phyloP scores from a whole-genome alignment of 345 rosid species.

The Eucalyptus virginea region DNA sequence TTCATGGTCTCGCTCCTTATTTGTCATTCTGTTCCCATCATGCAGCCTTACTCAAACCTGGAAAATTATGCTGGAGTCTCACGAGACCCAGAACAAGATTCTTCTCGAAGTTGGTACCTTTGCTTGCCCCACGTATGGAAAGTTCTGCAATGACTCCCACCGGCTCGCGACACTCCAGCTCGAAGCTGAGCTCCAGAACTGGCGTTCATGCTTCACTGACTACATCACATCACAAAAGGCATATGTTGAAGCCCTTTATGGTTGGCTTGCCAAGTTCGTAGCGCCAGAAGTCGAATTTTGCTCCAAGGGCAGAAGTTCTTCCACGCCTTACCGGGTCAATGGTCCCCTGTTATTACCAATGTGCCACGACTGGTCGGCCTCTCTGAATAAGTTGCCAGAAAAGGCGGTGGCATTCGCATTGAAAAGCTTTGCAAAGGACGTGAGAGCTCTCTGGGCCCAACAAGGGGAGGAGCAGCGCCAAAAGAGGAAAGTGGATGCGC shows the following conservation, averaged over 20 bases:
- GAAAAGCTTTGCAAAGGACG: slow-evolving; percentile 53
- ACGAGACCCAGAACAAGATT: slow-evolving; percentile 64
- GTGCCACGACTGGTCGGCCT: slow-evolving; percentile 40
- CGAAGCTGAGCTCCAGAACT: slow-evolving; percentile 57
- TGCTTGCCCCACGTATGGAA: slow-evolving; percentile 33
- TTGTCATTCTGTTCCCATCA: neutral
- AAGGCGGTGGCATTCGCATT: slow-evolving; percentile 28
- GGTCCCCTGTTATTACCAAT: slow-evolving; percentile 49
- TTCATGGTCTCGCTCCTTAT: neutral
- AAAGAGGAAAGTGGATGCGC: slow-evolving; percentile 52
- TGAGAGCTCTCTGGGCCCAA: slow-evolving; percentile 43
- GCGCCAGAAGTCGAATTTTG: slow-evolving; percentile 46
- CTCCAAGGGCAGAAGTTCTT: slow-evolving; percentile 33
- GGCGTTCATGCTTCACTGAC: slow-evolving; percentile 40
- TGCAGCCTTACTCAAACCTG: slow-evolving; percentile 47
- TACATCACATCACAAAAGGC: slow-evolving; percentile 45
- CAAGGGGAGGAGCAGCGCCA: slow-evolving; percentile 61
- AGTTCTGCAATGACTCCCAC: slow-evolving; percentile 55
- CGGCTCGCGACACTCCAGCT: slow-evolving; percentile 70
- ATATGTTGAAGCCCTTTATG: slow-evolving; percentile 40
- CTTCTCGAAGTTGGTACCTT: slow-evolving; percentile 46
- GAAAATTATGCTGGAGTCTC: slow-evolving; percentile 61
- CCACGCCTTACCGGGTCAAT: slow-evolving; percentile 12
- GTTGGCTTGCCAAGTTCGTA: slow-evolving; percentile 60
- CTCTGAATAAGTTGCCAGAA: slow-evolving; percentile 35